Evolutionary conservation across 768 basidiomycete genomes (phyloP), one percentile per base, ranked within the genome.

Genomic region (Pilatotrama ljubarskyi): DNA sequence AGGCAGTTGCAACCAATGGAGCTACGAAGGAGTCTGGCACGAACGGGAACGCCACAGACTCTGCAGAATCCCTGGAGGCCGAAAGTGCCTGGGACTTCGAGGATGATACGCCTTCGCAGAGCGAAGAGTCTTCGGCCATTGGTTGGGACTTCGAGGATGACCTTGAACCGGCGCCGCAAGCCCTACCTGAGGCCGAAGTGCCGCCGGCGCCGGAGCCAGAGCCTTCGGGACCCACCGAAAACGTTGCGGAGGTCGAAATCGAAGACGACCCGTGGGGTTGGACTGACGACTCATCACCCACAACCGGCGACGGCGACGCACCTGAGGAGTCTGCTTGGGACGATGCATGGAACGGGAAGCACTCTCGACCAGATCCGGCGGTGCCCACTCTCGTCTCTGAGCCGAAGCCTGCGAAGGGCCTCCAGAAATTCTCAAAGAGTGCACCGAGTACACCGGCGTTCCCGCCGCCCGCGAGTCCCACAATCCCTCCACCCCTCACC

Each of bases 301-400:
- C 68, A 8, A 70, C 72, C 11, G 72, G 63, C 17, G 72, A 76
- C 22, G 67, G 68, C 4, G 66, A 75, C 3, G 53, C 67, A 20
- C 47, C 56, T 81, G 89, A 89, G 46, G 77, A 73, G 51, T 83
- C 90, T 62, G 84, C 88, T 2, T 90, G 89, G 90, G 80, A 74
- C 43, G 85, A 89, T 26, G 72, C 73, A 13, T 72, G 69, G 71
- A 66, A 63, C 44, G 68, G 71, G 37, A 57, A 63, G 22, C 56
- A 61, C 2, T 54, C 41, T n/a, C 29, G 37, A n/a, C 56, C 46
- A 8, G 53, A 41, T 10, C 32, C 59, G 22, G 22, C 51, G 15
- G 62, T 74, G 25, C 62, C 63, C 26, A 64, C 72, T 41, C 59
- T 74, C 5, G 70, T 70, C 22, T 55, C 68, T 2, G 71, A 69